phyloP scores from a whole-genome alignment of 1,284 basidiomycete genomes.

The Puccinia triticina region DNA sequence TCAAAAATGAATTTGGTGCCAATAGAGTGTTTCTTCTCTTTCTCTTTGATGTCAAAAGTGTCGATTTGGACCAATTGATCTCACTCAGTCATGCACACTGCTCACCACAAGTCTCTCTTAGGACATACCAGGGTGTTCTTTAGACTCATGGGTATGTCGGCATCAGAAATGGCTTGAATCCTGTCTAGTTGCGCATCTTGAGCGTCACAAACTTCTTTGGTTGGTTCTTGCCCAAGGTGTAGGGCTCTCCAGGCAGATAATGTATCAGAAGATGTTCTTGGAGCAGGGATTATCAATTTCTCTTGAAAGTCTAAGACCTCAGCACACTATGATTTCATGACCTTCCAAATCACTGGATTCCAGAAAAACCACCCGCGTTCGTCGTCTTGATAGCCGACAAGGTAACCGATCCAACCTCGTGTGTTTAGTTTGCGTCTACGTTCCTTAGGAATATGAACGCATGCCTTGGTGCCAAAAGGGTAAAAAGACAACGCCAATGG shows the following conservation, averaged over 20 bases:
- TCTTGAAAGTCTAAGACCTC: not conserved
- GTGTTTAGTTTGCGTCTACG: not conserved
- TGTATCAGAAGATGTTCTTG: not conserved
- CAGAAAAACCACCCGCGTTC: constrained; percentile 9
- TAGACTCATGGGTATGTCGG: not conserved
- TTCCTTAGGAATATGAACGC: constrained; percentile 14
- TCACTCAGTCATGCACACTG: not conserved
- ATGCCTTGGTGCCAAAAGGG: constrained; percentile 1
- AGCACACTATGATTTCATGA: not conserved
- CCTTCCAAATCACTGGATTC: not conserved
- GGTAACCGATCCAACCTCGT: not conserved
- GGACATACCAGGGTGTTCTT: not conserved
- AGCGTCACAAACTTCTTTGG: no score
- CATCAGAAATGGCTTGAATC: no score
- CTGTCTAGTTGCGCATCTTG: no score
- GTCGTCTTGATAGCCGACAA: constrained; percentile 6
- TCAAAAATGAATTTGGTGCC: no score
- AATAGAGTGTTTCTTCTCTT: no score
- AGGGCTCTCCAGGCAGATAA: not conserved
- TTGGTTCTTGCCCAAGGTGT: no score
- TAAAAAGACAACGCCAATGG: not conserved
- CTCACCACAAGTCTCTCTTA: not conserved
- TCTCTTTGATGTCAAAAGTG: no score
- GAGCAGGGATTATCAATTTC: not conserved
- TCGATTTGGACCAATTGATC: not conserved